phyloP scores from a whole-genome alignment of 352 stramenopile species.

The Albugo laibachii region DNA sequence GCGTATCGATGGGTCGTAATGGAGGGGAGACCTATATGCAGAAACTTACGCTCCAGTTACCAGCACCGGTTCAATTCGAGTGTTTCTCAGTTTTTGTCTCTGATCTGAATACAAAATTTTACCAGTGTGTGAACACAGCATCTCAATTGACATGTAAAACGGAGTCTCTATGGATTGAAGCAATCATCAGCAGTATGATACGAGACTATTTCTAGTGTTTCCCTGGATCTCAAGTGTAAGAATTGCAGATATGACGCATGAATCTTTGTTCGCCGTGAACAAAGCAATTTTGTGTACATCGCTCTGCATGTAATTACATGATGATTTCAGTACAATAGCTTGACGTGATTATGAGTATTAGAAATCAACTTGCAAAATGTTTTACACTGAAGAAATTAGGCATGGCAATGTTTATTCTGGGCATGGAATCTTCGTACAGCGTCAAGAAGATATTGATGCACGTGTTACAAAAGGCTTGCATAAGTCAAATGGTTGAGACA shows the following conservation, averaged over 20 bases:
- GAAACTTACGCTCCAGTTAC: conserved; percentile 6
- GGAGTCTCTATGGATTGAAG: conserved; percentile 10
- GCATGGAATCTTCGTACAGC: conserved; percentile 9
- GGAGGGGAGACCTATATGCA: too few species aligned
- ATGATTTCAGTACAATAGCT: conserved; percentile 5
- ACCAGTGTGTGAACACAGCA: neutral
- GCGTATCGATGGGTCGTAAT: too few species aligned
- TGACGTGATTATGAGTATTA: conserved; percentile 2
- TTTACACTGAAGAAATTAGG: conserved; percentile 10
- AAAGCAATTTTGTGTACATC: conserved; percentile 1
- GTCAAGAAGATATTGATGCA: neutral
- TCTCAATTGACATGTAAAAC: neutral
- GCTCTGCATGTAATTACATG: conserved; percentile 10
- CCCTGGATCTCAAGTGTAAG: conserved; percentile 7
- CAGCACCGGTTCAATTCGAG: neutral
- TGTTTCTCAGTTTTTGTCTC: neutral
- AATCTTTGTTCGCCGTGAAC: conserved; percentile 5
- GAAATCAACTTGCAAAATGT: neutral
- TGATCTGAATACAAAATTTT: neutral
- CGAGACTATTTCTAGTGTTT: conserved; percentile 7
- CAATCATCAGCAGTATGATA: conserved; percentile 13
- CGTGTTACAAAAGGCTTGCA: conserved; percentile 1
- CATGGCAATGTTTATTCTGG: conserved; percentile 8
- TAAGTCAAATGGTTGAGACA: conserved; percentile 1
- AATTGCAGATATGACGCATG: conserved; percentile 6